Percentiles rank a stretch among this genome's conserved stretches.
Conservation (phyloP, 768 basidiomycete genomes). For the Phaffia tasmanica region DNA sequence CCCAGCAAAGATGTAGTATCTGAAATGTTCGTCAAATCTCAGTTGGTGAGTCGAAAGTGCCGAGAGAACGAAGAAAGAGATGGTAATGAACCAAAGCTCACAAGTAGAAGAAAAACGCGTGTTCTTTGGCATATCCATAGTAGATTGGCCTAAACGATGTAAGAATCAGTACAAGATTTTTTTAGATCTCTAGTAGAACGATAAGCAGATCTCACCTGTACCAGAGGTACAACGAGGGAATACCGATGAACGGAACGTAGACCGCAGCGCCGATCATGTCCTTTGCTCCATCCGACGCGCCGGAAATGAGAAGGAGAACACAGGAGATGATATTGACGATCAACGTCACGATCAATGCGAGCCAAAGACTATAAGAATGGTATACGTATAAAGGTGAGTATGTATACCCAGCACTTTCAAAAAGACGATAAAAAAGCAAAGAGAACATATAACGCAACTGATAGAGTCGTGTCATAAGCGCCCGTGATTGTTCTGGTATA, state of each 20-base stretch:
- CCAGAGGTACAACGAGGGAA: slow-evolving; percentile 66
- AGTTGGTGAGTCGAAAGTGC: slow-evolving; percentile 7
- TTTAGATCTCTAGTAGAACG: neutral
- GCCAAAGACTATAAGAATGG: slow-evolving; percentile 62
- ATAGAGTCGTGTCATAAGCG: slow-evolving; percentile 68
- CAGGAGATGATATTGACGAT: slow-evolving; percentile 83
- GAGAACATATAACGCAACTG: neutral
- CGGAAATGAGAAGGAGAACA: slow-evolving; percentile 69
- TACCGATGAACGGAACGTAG: neutral
- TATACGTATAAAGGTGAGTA: neutral
- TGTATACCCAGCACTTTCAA: neutral
- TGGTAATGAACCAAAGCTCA: slow-evolving; percentile 44
- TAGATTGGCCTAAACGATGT: slow-evolving; percentile 56
- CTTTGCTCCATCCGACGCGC: slow-evolving; percentile 47
- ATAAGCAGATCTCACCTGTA: slow-evolving; percentile 50
- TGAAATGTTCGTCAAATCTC: too few relatives aligned
- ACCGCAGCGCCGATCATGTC: slow-evolving; percentile 34
- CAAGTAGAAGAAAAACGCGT: slow-evolving; percentile 64
- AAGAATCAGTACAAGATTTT: neutral
- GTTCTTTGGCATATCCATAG: slow-evolving; percentile 92
- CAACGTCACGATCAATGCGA: slow-evolving; percentile 69
- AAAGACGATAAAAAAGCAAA: neutral
- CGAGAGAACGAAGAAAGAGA: slow-evolving; percentile 29
- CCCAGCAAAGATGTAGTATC: slow-evolving; percentile 14
- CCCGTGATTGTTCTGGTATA: slow-evolving; percentile 68